Conservation (phyloP, 805 yeast genomes). For the Zygotorulaspora florentina region DNA sequence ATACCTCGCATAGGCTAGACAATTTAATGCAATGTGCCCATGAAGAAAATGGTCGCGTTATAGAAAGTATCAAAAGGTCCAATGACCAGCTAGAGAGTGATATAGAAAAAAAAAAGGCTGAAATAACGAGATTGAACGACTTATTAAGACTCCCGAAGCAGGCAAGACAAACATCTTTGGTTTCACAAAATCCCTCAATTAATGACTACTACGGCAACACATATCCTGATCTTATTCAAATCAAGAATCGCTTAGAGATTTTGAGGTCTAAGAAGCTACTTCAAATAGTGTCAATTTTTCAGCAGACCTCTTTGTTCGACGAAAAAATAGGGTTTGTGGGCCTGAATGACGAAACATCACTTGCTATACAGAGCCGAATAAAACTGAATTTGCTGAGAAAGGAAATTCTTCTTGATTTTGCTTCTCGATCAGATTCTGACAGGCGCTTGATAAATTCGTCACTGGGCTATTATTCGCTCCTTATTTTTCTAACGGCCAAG, state of each 20-base stretch:
- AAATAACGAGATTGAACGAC: background rate
- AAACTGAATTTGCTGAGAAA: constrained; percentile 13
- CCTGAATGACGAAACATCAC: constrained; percentile 1
- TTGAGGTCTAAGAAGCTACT: constrained; percentile 18
- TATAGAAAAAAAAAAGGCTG: constrained; percentile 5
- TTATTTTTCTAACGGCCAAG: constrained; percentile 21
- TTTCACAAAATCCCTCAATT: constrained; percentile 8
- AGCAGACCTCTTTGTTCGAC: constrained; percentile 13
- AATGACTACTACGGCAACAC: constrained; percentile 28
- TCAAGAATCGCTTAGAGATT: constrained; percentile 13
- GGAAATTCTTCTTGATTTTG: constrained; percentile 6
- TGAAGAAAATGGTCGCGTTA: constrained; percentile 4
- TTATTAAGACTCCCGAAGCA: background rate
- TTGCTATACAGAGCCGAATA: constrained; percentile 6
- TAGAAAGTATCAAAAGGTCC: constrained; percentile 5
- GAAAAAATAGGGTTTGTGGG: constrained; percentile 12
- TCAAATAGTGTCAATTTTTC: constrained; percentile 20
- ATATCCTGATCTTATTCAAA: constrained; percentile 23
- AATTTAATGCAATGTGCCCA: constrained; percentile 1
- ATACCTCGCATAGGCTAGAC: constrained; percentile 18
- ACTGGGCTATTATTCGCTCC: constrained; percentile 29
- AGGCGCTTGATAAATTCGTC: constrained; percentile 18
- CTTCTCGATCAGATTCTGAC: constrained; percentile 8
- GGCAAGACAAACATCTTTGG: background rate
- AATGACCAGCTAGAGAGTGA: constrained; percentile 9